phyloP scores from a whole-genome alignment of 2,329 filamentous ascomycete species.

The Erysiphe pulchra region DNA sequence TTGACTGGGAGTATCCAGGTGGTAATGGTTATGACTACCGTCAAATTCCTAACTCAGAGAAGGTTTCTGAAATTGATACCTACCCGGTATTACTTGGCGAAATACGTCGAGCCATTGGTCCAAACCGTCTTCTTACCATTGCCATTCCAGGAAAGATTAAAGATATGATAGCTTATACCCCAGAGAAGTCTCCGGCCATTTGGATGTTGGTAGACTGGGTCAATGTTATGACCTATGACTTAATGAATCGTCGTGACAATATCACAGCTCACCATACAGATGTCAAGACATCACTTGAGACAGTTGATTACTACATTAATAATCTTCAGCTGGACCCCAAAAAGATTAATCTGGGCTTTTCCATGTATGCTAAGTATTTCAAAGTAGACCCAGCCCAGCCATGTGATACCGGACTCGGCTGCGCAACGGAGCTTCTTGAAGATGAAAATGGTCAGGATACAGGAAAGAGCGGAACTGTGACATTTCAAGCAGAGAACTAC shows the following conservation, averaged over 20 bases:
- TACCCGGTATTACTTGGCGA: slow-evolving; percentile 34
- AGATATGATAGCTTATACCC: slow-evolving; percentile 44
- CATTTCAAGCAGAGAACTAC: neutral
- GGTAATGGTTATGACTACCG: slow-evolving; percentile 45
- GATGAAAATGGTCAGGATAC: slow-evolving; percentile 17
- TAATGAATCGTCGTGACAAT: slow-evolving; percentile 42
- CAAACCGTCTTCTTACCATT: slow-evolving; percentile 33
- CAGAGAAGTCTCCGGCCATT: slow-evolving; percentile 30
- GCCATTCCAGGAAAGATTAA: slow-evolving; percentile 36
- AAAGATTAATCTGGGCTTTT: slow-evolving; percentile 36
- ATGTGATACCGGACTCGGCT: slow-evolving; percentile 19
- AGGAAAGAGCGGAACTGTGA: neutral
- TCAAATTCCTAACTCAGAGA: slow-evolving; percentile 30
- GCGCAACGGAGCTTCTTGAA: slow-evolving; percentile 29
- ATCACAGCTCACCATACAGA: slow-evolving; percentile 37
- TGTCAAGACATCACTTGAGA: slow-evolving; percentile 24
- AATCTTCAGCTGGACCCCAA: slow-evolving; percentile 17
- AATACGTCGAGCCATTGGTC: slow-evolving; percentile 29
- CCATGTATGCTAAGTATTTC: slow-evolving; percentile 42
- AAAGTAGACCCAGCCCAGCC: slow-evolving; percentile 18
- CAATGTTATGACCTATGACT: slow-evolving; percentile 46
- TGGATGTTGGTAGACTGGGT: slow-evolving; percentile 34
- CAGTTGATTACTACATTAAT: slow-evolving; percentile 33
- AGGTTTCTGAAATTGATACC: slow-evolving; percentile 33
- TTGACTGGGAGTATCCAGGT: slow-evolving; percentile 27